Evolutionary conservation across 2,329 filamentous ascomycete genomes (phyloP), one percentile per base, ranked within the genome.

Genomic region (Ophiocordyceps camponoti-floridani): DNA sequence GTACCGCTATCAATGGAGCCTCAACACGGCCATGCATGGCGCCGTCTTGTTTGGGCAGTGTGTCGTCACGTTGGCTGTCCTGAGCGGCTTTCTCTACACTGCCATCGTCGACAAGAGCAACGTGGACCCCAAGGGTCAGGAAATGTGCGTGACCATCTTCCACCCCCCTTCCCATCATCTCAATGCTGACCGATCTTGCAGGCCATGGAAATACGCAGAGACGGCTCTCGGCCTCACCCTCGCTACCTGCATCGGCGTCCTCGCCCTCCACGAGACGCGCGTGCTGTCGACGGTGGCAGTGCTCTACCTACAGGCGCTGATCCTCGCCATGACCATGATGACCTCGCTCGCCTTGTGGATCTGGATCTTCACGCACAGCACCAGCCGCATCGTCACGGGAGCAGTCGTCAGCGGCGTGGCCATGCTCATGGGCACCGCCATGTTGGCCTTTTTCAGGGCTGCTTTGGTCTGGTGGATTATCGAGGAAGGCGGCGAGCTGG

Each of bases 381-480:
- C 47, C n/a, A 45, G 49, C 9, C 44, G 43, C 0, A 30, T 47
- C 7, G 47, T 56, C 16, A 56, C 57, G 44, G 53, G 52, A 4
- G 51, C 53, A 4, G 30, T 57, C 33, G 51, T 56, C 44, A 54
- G 56, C 2, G 53, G 56, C 19, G 50, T 52, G n/a, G 44, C 52
- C 7, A 40, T 57, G 37, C 50, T 60, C 43, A 55, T 55, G 51
- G 57, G 53, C 1, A 47, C 54, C 40, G 53, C 51, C 0, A 30
- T 55, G 18, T 48, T 58, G 30, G 58, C 52, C 13, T 61, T 61
- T 30, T 35, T 52, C 40, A 50, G 58, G 18, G 54, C 54, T 0
- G 55, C 48, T 33, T 49, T 55, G 6, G 42, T 60, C 2, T 61
- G 57, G 56, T 56, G 47, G 44, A 42, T 49, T 5, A 51, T 44